Evolutionary conservation across 2,329 filamentous ascomycete genomes (phyloP), one percentile per base, ranked within the genome.

Genomic region (Fusarium irregulare): DNA sequence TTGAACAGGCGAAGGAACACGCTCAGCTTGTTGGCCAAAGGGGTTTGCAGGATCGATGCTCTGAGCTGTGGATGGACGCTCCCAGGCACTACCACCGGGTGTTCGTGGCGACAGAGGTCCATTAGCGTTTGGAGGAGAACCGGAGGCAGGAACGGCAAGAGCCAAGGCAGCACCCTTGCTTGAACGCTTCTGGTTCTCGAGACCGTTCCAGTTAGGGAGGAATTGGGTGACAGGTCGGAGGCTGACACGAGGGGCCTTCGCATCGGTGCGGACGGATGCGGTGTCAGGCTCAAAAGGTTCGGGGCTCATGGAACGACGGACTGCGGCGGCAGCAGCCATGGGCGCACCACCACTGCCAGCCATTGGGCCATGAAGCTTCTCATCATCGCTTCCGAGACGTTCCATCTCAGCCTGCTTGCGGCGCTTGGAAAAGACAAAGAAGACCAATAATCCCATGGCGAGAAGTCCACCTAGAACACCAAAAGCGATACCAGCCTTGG

Each of bases 141-240:
- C 69, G n/a, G 68, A 53, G 23, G 76, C 71, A 23, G 80, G 73
- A 18, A 75, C 75, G 48, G 78, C 74, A 11, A 82, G 76, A 32
- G 79, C 78, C 57, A 85, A 78, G 32, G 79, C 80, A 63, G 83
- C 82, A 32, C 82, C 83, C 63, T 83, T 85, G 80, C 84, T 88
- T 37, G 79, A 76, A 53, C 84, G 82, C 76, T 85, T 84, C 63
- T 87, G 85, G 74, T 85, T 84, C 57, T 87, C 85, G 10, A 82
- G 75, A 4, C 81, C 74, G 57, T 79, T 80, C 71, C 75, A 86
- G 75, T 88, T 89, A 7, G 93, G 92, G 41, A 93, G 85, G 80
- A 97, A 94, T 75, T 96, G 90, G 42, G 93, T 95, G 50, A 96
- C 88, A 4, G 94, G 94, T 51, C 93, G 91, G 56, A 97, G 85